Base-by-base conservation (phyloP, 139 green algal species). In the Haematococcus lacustris region DNA sequence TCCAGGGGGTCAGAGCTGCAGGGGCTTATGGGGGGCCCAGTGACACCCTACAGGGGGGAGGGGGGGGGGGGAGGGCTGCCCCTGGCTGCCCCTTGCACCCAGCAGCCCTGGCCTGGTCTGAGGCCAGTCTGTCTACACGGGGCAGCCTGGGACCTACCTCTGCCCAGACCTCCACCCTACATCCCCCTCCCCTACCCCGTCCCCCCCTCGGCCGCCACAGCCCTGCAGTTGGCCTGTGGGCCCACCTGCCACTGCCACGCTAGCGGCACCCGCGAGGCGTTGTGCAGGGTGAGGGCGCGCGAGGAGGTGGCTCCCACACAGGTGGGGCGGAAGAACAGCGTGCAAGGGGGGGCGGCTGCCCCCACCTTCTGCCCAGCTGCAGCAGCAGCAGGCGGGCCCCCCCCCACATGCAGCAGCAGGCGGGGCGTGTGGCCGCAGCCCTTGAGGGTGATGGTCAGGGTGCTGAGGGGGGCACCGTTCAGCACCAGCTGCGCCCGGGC, bases 271-370 rank as follows among this genome's bases (percentile, higher is more conserved):
- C 78, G 66, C 32, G 77, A 84, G 39, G 76, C 63, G 78, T 93
- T 93, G 63, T 69, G 74, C 3, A 93, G 59, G 2, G 67, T 84
- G 7, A 92, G 32, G 17, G 59, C 28, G 9, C 86, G 72, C 64
- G 76, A 78, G 32, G 75, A 80, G n/a, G 62, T 73, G 0, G 88
- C 88, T 3, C 88, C 88, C 28, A 92, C 64, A 71, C 88, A 93
- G 2, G 88, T 93, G 23, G 88, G 88, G 59, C 85, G 79, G 78
- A 86, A 86, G 63, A 80, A 87, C 26, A 90, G 70, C 3, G 70
- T 72, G 39, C 34, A 38, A n/a, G 1, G 5, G 57, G 69, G 33
- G 50, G 63, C 34, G n/a, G 53, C 38, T 35, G 38, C 53, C 26
- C 53, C 9, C 53, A 26, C 53, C 33, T 4, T 23, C 21, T 64